Evolutionary conservation across 805 yeast species (phyloP).

Genomic region (Pichia ethanolica): DNA sequence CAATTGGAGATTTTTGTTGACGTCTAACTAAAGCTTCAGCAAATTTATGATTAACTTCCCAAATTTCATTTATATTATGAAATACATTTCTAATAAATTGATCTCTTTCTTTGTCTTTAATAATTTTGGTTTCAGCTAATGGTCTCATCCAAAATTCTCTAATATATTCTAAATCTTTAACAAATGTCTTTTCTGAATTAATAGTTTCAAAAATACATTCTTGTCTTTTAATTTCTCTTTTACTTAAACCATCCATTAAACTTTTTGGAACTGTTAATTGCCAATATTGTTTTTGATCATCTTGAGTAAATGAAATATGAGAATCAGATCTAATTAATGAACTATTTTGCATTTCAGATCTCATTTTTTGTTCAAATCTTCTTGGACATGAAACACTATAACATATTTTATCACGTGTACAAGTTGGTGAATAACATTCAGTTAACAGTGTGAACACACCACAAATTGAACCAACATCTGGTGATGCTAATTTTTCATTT

Average conservation of each 20-base stretch:
- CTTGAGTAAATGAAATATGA: slow-evolving; percentile 62
- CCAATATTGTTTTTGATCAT: slow-evolving; percentile 83
- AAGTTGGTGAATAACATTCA: slow-evolving; percentile 95
- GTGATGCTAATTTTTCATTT: not conserved
- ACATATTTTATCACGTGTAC: slow-evolving; percentile 80
- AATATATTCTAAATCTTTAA: slow-evolving; percentile 86
- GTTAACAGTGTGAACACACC: slow-evolving; percentile 92
- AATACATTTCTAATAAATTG: slow-evolving; percentile 88
- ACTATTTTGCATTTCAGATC: slow-evolving; percentile 80
- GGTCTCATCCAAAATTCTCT: slow-evolving; percentile 94
- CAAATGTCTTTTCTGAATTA: slow-evolving; percentile 90
- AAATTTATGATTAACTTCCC: slow-evolving; percentile 72
- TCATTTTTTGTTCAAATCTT: slow-evolving; percentile 89
- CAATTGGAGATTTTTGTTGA: slow-evolving; percentile 79
- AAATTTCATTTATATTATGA: slow-evolving; percentile 81
- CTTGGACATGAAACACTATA: slow-evolving; percentile 96
- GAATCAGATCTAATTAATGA: slow-evolving; percentile 74
- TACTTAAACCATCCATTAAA: slow-evolving; percentile 69
- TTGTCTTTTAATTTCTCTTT: slow-evolving; percentile 84
- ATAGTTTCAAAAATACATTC: slow-evolving; percentile 92
- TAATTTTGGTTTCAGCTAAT: slow-evolving; percentile 74
- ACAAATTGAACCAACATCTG: slow-evolving; percentile 40
- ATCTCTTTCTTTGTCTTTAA: slow-evolving; percentile 84
- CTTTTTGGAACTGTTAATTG: slow-evolving; percentile 82
- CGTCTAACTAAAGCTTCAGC: slow-evolving; percentile 86